Conservation (phyloP, 306 rosid genomes). For the Vigna trinervia region DNA sequence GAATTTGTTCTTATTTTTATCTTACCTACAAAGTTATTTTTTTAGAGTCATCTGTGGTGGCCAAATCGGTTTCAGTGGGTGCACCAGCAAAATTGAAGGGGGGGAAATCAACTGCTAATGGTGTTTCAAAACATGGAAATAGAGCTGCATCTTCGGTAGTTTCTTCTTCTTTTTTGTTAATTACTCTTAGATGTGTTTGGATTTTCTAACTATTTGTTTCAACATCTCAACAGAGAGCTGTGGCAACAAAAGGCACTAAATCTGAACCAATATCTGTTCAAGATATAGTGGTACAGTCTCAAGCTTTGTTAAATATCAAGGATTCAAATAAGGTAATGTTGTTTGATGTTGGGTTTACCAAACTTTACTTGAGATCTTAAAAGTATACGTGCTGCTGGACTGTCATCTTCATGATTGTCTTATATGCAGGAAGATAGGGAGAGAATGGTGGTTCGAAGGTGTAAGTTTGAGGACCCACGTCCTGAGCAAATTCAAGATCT, state of each 20-base stretch:
- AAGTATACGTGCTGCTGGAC: slow-evolving; percentile 22
- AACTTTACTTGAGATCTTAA: slow-evolving; percentile 23
- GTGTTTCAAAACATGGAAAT: slow-evolving; percentile 81
- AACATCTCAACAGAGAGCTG: slow-evolving; percentile 61
- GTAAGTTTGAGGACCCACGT: slow-evolving; percentile 96
- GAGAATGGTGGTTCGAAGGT: slow-evolving; percentile 81
- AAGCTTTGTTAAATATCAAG: slow-evolving; percentile 82
- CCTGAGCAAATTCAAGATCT: slow-evolving; percentile 97
- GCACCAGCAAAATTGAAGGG: slow-evolving; percentile 72
- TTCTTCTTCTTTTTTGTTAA: slow-evolving; percentile 4
- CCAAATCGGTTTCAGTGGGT: slow-evolving; percentile 61
- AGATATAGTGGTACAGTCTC: slow-evolving; percentile 82
- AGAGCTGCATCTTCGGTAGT: slow-evolving; percentile 77
- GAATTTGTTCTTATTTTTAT: not conserved
- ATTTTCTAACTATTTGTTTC: slow-evolving; percentile 38
- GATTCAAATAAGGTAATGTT: slow-evolving; percentile 92
- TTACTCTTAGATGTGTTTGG: slow-evolving; percentile 25
- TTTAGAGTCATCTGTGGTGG: slow-evolving; percentile 69
- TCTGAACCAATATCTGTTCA: slow-evolving; percentile 70
- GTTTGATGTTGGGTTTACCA: slow-evolving; percentile 10
- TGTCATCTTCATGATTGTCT: slow-evolving; percentile 28
- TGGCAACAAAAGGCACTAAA: slow-evolving; percentile 63
- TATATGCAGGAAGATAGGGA: slow-evolving; percentile 90
- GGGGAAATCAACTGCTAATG: slow-evolving; percentile 76
- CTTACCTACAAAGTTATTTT: not conserved